Conservation (phyloP, 495 filamentous ascomycete genomes). For the Bathelium albidoporum region DNA sequence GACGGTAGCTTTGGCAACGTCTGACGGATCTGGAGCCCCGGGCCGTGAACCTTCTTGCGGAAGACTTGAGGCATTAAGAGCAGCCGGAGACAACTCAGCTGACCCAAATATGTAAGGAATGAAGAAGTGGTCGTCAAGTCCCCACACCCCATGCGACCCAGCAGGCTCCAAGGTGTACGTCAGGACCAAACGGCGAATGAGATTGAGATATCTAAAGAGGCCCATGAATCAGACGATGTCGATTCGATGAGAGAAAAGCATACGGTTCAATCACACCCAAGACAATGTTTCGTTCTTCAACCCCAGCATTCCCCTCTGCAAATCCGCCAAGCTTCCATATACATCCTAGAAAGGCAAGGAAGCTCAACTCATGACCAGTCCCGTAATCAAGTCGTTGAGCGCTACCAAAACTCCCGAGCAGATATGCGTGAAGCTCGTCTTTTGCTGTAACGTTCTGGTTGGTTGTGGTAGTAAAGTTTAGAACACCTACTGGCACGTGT, state of each 20-base stretch:
- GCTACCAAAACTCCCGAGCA: constrained; percentile 82
- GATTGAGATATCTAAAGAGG: constrained; percentile 58
- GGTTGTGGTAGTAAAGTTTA: constrained; percentile 29
- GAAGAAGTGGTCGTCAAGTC: constrained; percentile 93
- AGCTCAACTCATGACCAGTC: constrained; percentile 91
- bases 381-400: constrained; percentile 86
- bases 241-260: constrained; percentile 23
- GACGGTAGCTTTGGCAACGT: constrained; percentile 52
- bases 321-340: constrained; percentile 88
- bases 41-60: constrained; percentile 65
- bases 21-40: constrained; percentile 57
- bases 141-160: constrained; percentile 73
- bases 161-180: constrained; percentile 95
- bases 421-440: constrained; percentile 65
- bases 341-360: constrained; percentile 78
- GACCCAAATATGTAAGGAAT: constrained; percentile 95
- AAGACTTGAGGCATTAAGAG: constrained; percentile 49
- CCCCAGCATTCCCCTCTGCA: constrained; percentile 35
- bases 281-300: constrained; percentile 66
- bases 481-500: constrained; percentile 45
- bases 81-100: constrained; percentile 71
- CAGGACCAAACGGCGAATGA: constrained; percentile 74
- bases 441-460: constrained; percentile 33
- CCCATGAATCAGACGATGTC: neutral
- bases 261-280: constrained; percentile 74